Evolutionary conservation across 352 stramenopile genomes (phyloP), one percentile per base, ranked within the genome.

Genomic region (Blastocystis sp.): DNA sequence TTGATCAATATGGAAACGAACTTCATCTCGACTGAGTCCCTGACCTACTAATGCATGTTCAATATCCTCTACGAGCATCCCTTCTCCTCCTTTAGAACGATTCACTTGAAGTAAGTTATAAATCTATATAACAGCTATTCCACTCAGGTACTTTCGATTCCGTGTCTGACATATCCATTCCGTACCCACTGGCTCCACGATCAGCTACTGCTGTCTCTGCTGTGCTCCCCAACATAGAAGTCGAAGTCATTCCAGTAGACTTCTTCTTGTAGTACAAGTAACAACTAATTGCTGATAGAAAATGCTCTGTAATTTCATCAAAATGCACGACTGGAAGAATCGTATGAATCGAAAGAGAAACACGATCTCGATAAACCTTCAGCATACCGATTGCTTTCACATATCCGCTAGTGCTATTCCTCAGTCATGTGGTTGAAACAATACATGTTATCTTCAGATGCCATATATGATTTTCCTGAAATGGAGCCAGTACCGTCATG

Each of bases 191-290:
- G 15, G 27, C 73, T 37, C 33, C 73, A n/a, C 22, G 64, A 22
- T n/a, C 24, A 3, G 7, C 35, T 17, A n/a, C 27, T 19, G 44
- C 40, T 37, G 48, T 33, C 4, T 54, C 70, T 5, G 3, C 1
- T 4, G 73, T 27, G 3, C 44, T 48, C 0, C 53, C 17, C 1
- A 22, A 37, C 66, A 27, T 40, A 57, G 66, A 53, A 15, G 44
- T 35, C 19, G 24, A 40, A 0, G 22, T 48, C 15, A 33, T 22
- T 70, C 35, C 60, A 33, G 13, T 48, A 42, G 1, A 70, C 5
- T 37, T 24, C 44, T 79, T 79, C 44, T 79, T 79, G 68, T 60
- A 84, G 30, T 84, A 68, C 19, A 84, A 48, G n/a, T 84, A 84
- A 30, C 73, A 68, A 15, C 53, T 58, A 37, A 84, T 84, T 35